Evolutionary conservation across 345 rosid genomes (phyloP).

Genomic region (Ailanthus altissimus): DNA sequence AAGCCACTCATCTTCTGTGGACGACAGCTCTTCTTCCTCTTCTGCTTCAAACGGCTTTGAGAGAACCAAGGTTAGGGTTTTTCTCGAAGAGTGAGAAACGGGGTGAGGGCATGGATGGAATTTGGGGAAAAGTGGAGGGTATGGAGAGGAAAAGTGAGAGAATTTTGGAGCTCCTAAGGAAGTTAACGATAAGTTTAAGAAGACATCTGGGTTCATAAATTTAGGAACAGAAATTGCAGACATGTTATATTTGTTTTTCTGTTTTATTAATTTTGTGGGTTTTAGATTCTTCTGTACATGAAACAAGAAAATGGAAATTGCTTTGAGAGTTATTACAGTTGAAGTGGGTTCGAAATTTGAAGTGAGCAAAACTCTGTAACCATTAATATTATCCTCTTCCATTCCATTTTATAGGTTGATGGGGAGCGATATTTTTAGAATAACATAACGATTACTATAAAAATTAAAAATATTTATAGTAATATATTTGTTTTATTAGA

Average conservation of each 20-base stretch:
- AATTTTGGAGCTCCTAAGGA: slow-evolving; percentile 23
- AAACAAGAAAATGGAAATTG: not conserved
- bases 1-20: slow-evolving; percentile 78
- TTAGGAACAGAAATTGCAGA: slow-evolving; percentile 39
- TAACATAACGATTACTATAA: too few relatives aligned
- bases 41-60: slow-evolving; percentile 67
- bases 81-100: slow-evolving; percentile 19
- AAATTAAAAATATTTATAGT: too few relatives aligned
- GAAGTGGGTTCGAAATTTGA: not conserved
- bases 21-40: slow-evolving; percentile 38
- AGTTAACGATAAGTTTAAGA: not conserved
- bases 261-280: not conserved
- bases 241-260: slow-evolving; percentile 30
- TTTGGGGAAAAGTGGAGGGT: slow-evolving; percentile 26
- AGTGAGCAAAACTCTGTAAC: not conserved
- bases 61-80: slow-evolving; percentile 28
- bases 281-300: not conserved
- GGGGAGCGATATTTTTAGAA: too few relatives aligned
- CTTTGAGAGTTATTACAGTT: not conserved
- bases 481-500: too few relatives aligned
- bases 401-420: not conserved
- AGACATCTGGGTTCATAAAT: slow-evolving; percentile 17
- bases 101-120: slow-evolving; percentile 16
- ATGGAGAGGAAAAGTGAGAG: slow-evolving; percentile 20
- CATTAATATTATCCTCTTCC: not conserved